Percentiles rank a stretch among this genome's conserved stretches.
Evolutionary conservation across 768 basidiomycete genomes (phyloP).

Genomic region (Strobilomyces echinocephalus): DNA sequence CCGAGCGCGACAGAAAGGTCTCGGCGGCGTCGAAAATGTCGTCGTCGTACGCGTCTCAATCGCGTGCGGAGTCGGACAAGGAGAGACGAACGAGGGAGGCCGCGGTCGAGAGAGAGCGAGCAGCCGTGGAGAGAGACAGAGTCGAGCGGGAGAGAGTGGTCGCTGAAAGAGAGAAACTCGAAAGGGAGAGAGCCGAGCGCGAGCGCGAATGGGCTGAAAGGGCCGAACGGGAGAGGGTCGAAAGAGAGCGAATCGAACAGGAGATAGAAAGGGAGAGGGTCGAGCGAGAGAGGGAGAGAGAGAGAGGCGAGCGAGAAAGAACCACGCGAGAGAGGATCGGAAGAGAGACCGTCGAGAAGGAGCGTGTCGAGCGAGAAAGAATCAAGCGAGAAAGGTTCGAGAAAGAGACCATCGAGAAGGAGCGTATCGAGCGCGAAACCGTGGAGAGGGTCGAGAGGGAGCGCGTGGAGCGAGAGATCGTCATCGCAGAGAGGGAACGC

Average conservation of each 20-base stretch:
- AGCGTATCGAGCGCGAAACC: neutral
- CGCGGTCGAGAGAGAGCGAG: slow-evolving; percentile 17
- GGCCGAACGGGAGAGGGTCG: neutral
- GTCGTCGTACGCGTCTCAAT: slow-evolving; percentile 32
- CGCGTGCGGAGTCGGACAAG: slow-evolving; percentile 19
- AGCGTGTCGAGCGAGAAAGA: slow-evolving; percentile 2
- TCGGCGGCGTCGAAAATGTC: slow-evolving; percentile 27
- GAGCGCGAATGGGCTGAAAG: neutral
- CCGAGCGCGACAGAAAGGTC: slow-evolving; percentile 25
- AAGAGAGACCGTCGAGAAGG: neutral
- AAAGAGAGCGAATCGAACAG: neutral
- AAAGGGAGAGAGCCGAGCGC: slow-evolving; percentile 8
- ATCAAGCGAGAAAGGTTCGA: slow-evolving; percentile 1
- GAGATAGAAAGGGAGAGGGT: neutral
- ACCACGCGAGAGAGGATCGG: no score
- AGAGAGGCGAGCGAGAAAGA: no score
- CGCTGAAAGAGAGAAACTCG: slow-evolving; percentile 14
- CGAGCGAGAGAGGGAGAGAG: neutral
- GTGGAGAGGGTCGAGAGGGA: neutral
- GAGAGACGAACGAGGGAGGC: slow-evolving; percentile 24
- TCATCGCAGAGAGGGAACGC: neutral
- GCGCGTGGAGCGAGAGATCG: neutral
- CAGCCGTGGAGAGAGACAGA: slow-evolving; percentile 10
- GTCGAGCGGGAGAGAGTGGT: slow-evolving; percentile 11
- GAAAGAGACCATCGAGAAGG: slow-evolving; percentile 1